A percentile compares a stretch with the other conserved stretches of the same genome.
phyloP scores from a whole-genome alignment of 371 early-diverging fungal genomes.

The Syncephalastrum monosporum region DNA sequence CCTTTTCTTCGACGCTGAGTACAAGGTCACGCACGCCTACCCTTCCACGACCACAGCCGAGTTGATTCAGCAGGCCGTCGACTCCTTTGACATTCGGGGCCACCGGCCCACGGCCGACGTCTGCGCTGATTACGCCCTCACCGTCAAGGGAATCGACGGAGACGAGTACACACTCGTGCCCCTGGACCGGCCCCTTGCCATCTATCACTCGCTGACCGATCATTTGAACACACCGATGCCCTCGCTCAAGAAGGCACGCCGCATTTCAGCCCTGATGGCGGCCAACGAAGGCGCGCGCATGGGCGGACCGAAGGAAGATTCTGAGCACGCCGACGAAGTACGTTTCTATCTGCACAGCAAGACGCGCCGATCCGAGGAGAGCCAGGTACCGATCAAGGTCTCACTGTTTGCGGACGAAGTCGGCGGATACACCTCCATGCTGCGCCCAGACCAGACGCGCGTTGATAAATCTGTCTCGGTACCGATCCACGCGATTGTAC shows the following conservation, averaged over 20 bases:
- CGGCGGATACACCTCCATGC: slow-evolving; percentile 13
- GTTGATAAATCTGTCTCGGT: slow-evolving; percentile 42
- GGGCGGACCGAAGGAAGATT: slow-evolving; percentile 30
- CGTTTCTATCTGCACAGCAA: slow-evolving; percentile 44
- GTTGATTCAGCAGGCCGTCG: slow-evolving; percentile 47
- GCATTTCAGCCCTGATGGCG: slow-evolving; percentile 47
- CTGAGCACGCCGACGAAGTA: slow-evolving; percentile 19
- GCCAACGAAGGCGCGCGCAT: slow-evolving; percentile 32
- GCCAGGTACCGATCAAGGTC: slow-evolving; percentile 41
- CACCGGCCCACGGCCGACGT: slow-evolving; percentile 25
- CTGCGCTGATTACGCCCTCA: slow-evolving; percentile 38
- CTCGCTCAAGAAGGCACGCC: slow-evolving; percentile 42
- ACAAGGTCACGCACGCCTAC: slow-evolving; percentile 42
- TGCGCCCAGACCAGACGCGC: slow-evolving; percentile 25
- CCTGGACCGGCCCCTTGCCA: slow-evolving; percentile 51
- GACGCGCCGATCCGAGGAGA: slow-evolving; percentile 29
- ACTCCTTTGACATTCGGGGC: slow-evolving; percentile 32
- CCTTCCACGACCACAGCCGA: slow-evolving; percentile 51
- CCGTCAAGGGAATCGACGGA: slow-evolving; percentile 54
- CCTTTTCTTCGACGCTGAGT: slow-evolving; percentile 44
- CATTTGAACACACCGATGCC: slow-evolving; percentile 55
- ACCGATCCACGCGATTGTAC: slow-evolving; percentile 27
- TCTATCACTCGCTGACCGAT: slow-evolving; percentile 49
- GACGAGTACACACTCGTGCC: slow-evolving; percentile 50
- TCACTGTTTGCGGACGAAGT: slow-evolving; percentile 29